Evolutionary conservation across 2,329 filamentous ascomycete species (phyloP), one percentile per base, ranked within the genome.

Genomic region (Hymenotorrendiella dingleyae): DNA sequence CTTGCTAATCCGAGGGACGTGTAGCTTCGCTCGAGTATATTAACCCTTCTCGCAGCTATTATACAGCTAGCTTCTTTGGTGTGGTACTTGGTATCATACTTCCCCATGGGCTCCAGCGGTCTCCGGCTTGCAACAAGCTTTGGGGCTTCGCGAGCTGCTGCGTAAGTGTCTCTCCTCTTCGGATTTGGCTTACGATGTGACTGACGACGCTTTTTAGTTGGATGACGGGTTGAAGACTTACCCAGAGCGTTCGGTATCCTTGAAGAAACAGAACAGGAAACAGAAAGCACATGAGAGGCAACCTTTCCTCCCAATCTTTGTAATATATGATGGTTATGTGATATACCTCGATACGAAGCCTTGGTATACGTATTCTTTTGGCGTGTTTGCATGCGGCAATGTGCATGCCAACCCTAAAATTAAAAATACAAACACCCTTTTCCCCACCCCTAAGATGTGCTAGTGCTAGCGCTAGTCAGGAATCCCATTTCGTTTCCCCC

Each of bases 71-170:
- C 82, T 40, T 86, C 84, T 50, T 71, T 97, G 51, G 53, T 87
- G 35, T 97, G 91, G 91, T 97, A 97, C 67, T 74, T 96, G 35
- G 82, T 97, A 64, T 94, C 87, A 67, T 98, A 98, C 66, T 97
- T 97, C 59, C 93, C 93, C 20, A 95, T 97, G 90, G 93, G 93
- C 29, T 86, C 86, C 44, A 86, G 83, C 42, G 88, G 93, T 30
- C 69, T 98, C 53, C 83, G 91, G 46, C 79, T 95, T 54, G 89
- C 89, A 45, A 87, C 89, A 32, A 81, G 80, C 3, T 93, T 95
- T 61, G 93, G 91, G 17, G 86, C 84, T 16, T 83, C 82, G 60
- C 78, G 90, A 60, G 86, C 94, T 27, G 78, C 87, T 4, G 78
- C 89, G 44, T 46, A 34, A 43, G 44, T 46, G 4, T 17, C 22